phyloP scores from a whole-genome alignment of 305 asterid genomes.

The Fraxinus latifolia region DNA sequence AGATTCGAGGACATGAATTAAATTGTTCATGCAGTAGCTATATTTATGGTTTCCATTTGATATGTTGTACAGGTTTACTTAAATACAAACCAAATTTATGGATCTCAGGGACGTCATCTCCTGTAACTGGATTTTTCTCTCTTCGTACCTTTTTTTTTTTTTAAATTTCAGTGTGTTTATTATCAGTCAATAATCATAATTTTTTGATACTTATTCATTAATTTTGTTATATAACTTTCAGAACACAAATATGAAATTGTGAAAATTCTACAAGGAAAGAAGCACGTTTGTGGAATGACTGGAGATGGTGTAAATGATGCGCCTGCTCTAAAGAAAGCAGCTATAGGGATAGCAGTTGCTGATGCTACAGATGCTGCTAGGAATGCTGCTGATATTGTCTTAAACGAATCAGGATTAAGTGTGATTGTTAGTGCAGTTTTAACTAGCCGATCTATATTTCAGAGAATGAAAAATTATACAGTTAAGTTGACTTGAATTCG shows the following conservation, averaged over 20 bases:
- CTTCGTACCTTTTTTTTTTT: background rate
- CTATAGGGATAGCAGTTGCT: conserved; percentile 35
- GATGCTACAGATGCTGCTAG: conserved; percentile 40
- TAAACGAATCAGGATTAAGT: conserved; percentile 36
- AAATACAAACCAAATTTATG: background rate
- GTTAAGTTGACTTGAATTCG: conserved; percentile 15
- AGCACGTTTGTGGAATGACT: conserved; percentile 34
- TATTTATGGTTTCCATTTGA: background rate
- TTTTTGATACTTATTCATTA: background rate
- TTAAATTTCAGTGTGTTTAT: background rate
- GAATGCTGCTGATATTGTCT: conserved; percentile 35
- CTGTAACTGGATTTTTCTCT: background rate
- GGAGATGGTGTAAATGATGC: conserved; percentile 40
- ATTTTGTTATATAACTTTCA: conserved; percentile 5
- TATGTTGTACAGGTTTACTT: background rate
- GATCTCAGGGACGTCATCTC: background rate
- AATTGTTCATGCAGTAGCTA: background rate
- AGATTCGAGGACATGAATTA: background rate
- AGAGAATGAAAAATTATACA: conserved; percentile 36
- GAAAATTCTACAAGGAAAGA: conserved; percentile 29
- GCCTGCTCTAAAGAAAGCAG: conserved; percentile 36
- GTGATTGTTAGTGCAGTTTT: conserved; percentile 35
- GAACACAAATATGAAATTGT: conserved; percentile 35
- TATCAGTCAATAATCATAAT: background rate
- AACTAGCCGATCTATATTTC: conserved; percentile 34